Evolutionary conservation across 805 yeast species (phyloP).

Genomic region (Candida yuanshanica): DNA sequence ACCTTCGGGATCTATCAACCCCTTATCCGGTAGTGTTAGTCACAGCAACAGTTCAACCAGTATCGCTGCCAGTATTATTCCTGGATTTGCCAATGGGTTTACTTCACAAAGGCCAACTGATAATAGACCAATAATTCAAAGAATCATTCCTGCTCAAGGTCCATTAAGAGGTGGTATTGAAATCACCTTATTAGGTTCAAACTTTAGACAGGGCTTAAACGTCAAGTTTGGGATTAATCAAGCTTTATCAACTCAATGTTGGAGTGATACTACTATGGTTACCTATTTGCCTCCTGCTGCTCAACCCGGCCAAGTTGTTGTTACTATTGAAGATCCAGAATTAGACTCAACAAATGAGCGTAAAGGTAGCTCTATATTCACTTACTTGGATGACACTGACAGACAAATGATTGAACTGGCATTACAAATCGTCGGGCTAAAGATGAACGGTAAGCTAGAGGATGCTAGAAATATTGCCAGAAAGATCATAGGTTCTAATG

Average conservation of each 20-base stretch:
- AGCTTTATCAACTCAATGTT: slow-evolving; percentile 85
- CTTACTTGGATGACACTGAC: slow-evolving; percentile 93
- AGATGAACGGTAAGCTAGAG: slow-evolving; percentile 93
- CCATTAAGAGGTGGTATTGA: slow-evolving; percentile 96
- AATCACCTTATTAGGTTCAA: slow-evolving; percentile 82
- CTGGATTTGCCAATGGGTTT: background rate
- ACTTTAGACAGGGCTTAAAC: slow-evolving; percentile 74
- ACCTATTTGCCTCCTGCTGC: slow-evolving; percentile 91
- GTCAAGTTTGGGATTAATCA: slow-evolving; percentile 83
- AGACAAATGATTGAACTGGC: slow-evolving; percentile 92
- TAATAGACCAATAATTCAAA: slow-evolving; percentile 43
- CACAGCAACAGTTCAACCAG: slow-evolving; percentile 10
- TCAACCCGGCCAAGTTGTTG: slow-evolving; percentile 86
- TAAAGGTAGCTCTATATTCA: slow-evolving; percentile 48
- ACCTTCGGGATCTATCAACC: slow-evolving; percentile 25
- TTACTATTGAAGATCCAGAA: slow-evolving; percentile 62
- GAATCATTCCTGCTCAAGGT: slow-evolving; percentile 93
- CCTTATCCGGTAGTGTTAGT: background rate
- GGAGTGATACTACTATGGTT: slow-evolving; percentile 93
- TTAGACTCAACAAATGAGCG: slow-evolving; percentile 11
- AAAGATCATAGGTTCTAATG: slow-evolving; percentile 69
- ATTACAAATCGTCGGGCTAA: slow-evolving; percentile 90
- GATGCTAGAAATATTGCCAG: slow-evolving; percentile 93
- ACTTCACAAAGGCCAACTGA: background rate
- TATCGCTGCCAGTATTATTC: slow-evolving; percentile 7